phyloP scores from a whole-genome alignment of 768 basidiomycete species.

The Collybia nuda region DNA sequence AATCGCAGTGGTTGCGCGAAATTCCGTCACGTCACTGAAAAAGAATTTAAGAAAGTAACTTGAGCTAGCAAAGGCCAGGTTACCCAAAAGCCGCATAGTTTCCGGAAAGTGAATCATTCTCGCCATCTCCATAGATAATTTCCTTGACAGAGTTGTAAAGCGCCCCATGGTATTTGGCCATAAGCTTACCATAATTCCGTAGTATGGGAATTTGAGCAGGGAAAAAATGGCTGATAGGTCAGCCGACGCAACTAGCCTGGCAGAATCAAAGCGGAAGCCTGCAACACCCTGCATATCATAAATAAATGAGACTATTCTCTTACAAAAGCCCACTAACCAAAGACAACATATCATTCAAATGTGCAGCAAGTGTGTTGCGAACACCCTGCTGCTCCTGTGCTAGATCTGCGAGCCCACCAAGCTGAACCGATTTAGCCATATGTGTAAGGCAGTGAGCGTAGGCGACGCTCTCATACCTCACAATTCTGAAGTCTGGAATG shows the following conservation, averaged over 20 bases:
- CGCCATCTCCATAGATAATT: constrained; percentile 16
- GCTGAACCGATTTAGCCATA: background rate
- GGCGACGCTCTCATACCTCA: background rate
- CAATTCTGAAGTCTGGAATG: background rate
- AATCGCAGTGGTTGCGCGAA: constrained; percentile 11
- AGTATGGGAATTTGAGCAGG: constrained; percentile 4
- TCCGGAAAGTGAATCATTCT: constrained; percentile 5
- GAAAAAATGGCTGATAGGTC: constrained; percentile 4
- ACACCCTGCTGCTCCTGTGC: constrained; percentile 10
- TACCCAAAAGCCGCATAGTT: constrained; percentile 5
- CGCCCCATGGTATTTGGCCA: no score
- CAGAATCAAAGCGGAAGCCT: constrained; percentile 13
- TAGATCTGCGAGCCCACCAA: constrained; percentile 8
- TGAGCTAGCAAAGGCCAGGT: no score
- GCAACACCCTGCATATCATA: constrained; percentile 3
- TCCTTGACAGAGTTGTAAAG: constrained; percentile 2
- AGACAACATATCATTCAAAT: constrained; percentile 7
- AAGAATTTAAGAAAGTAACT: background rate
- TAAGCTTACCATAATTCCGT: constrained; percentile 6
- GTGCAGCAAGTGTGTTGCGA: constrained; percentile 6
- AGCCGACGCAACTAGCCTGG: constrained; percentile 6
- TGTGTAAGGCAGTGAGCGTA: background rate
- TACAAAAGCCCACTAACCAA: constrained; percentile 3
- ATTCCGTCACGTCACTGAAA: constrained; percentile 15
- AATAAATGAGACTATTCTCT: background rate